Evolutionary conservation across 306 rosid species (phyloP).

Genomic region (Cucumis cinereus): DNA sequence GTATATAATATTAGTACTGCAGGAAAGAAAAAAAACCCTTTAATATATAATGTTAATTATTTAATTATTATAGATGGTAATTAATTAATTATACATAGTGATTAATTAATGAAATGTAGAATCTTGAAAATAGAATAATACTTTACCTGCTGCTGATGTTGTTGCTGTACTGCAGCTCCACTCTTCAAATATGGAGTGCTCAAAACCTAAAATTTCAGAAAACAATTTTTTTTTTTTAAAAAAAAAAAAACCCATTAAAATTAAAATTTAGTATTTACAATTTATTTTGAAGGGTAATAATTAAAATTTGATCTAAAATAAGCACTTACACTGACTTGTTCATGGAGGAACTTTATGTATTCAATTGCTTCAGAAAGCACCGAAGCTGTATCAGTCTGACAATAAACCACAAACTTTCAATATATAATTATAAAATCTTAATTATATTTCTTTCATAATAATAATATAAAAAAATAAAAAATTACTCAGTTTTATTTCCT

Average conservation of each 20-base stretch:
- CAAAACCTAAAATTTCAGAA: conserved; percentile 34
- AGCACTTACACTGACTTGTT: conserved; percentile 81
- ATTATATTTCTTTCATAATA: not conserved
- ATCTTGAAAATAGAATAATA: conserved; percentile 2
- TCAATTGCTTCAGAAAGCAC: conserved; percentile 99
- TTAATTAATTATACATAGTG: not conserved
- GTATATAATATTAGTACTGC: too few species aligned
- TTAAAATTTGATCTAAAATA: not conserved
- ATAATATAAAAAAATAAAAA: too few species aligned
- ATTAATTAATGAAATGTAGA: not conserved
- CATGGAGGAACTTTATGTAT: conserved; percentile 93
- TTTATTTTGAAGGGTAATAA: not conserved
- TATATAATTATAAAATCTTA: not conserved
- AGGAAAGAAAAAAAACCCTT: too few species aligned
- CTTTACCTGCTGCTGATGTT: conserved; percentile 43
- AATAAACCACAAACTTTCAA: conserved; percentile 10
- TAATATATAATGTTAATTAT: too few species aligned
- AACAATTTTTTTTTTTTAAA: too few species aligned
- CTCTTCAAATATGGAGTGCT: conserved; percentile 90
- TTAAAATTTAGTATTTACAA: not conserved
- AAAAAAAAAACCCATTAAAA: not conserved
- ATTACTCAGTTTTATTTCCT: too few species aligned
- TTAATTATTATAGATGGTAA: not conserved
- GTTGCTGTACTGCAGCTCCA: conserved; percentile 62
- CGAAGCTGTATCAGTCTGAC: conserved; percentile 99